A percentile compares a stretch with the other conserved stretches of the same genome.
Conservation (phyloP, 2,329 filamentous ascomycete species). For the Aureobasidium sp. region DNA sequence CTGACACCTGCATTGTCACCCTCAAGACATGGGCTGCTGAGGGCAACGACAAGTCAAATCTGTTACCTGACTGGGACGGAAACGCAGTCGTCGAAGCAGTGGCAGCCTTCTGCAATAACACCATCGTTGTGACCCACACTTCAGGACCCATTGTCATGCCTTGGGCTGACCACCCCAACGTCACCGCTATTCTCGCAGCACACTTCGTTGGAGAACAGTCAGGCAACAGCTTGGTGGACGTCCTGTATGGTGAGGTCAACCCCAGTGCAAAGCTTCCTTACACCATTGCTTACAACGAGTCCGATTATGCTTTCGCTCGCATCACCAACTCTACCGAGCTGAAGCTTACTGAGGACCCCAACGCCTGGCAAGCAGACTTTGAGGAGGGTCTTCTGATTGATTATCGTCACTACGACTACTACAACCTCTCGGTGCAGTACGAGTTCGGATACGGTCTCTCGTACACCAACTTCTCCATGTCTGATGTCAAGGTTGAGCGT, state of each 20-base stretch:
- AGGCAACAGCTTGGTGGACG: conserved; percentile 69
- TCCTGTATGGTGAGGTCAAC: conserved; percentile 70
- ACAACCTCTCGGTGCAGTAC: conserved; percentile 29
- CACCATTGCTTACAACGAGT: conserved; percentile 64
- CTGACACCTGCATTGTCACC: conserved; percentile 46
- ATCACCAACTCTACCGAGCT: conserved; percentile 28
- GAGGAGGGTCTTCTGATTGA: conserved; percentile 45
- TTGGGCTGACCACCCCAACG: conserved; percentile 25
- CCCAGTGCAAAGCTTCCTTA: conserved; percentile 79
- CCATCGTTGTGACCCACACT: conserved; percentile 17
- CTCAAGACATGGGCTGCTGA: conserved; percentile 15
- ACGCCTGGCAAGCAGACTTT: conserved; percentile 41
- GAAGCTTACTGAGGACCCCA: conserved; percentile 24
- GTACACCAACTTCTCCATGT: conserved; percentile 36
- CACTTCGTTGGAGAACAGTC: conserved; percentile 81
- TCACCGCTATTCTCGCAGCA: conserved; percentile 62
- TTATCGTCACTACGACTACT: conserved; percentile 43
- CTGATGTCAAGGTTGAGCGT: conserved; percentile 38
- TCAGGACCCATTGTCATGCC: conserved; percentile 14
- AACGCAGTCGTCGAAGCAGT: conserved; percentile 14
- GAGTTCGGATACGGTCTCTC: conserved; percentile 39
- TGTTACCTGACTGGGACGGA: conserved; percentile 21
- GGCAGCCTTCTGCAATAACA: conserved; percentile 15
- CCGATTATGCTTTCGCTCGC: conserved; percentile 50
- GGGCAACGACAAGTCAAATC: conserved; percentile 18